A percentile compares a stretch with the other conserved stretches of the same genome.
These are phyloP conservation scores for Exophiala alcalophila DNA, from an alignment of 2,329 filamentous ascomycete species.

Conservation along the genomic window DNA sequence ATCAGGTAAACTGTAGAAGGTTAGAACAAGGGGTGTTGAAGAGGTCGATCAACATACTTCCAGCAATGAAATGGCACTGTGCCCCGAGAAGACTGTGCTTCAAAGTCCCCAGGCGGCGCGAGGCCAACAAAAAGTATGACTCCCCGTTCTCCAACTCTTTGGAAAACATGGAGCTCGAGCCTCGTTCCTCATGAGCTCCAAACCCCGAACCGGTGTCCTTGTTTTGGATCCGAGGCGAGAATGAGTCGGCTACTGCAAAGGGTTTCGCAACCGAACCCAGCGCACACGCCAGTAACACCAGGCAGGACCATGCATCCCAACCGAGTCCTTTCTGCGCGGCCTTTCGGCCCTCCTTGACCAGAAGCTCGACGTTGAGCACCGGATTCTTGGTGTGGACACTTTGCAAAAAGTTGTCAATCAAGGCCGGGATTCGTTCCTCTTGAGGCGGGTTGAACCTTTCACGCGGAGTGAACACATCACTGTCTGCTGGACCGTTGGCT, in stretches of 20 bases:
- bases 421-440: slow-evolving; percentile 33
- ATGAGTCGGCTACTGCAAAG: slow-evolving; percentile 21
- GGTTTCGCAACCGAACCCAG: slow-evolving; percentile 33
- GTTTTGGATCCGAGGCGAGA: slow-evolving; percentile 1
- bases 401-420: slow-evolving; percentile 36
- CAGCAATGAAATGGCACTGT: slow-evolving; percentile 42
- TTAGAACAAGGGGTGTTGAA: background rate
- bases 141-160: slow-evolving; percentile 30
- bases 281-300: slow-evolving; percentile 36
- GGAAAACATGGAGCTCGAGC: background rate
- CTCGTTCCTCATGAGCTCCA: background rate
- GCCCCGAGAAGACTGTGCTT: slow-evolving; percentile 34
- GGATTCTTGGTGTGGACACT: slow-evolving; percentile 41
- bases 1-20: slow-evolving; percentile 34
- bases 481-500: background rate
- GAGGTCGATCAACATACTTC: slow-evolving; percentile 31
- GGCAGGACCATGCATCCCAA: slow-evolving; percentile 37
- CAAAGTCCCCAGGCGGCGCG: slow-evolving; percentile 33
- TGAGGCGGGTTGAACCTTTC: slow-evolving; percentile 13
- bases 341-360: slow-evolving; percentile 29
- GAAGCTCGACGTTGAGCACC: slow-evolving; percentile 34
- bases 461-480: slow-evolving; percentile 14
- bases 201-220: too few species aligned
- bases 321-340: slow-evolving; percentile 32
- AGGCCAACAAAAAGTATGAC: slow-evolving; percentile 35